Conservation (phyloP, 208 protist species). For the Leptomonas pyrrhocoris region DNA sequence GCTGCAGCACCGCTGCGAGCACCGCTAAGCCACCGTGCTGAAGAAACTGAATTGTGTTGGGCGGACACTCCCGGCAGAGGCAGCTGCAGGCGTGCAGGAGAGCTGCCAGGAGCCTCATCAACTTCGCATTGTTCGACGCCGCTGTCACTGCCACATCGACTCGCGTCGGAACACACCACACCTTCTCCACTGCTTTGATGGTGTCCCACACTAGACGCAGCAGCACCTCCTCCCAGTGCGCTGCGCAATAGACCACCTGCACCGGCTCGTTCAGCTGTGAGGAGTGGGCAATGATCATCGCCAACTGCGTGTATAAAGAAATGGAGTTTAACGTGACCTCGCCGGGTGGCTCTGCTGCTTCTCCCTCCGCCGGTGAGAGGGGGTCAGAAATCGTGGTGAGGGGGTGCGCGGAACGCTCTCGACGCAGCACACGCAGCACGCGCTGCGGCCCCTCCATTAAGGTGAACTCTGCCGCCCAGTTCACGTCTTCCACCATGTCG, state of each 20-base stretch:
- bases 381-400: background rate
- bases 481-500: constrained; percentile 90
- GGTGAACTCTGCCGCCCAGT: constrained; percentile 84
- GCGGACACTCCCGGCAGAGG: constrained; percentile 59
- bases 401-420: constrained; percentile 5
- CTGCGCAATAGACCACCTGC: constrained; percentile 51
- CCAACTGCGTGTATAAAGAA: constrained; percentile 11
- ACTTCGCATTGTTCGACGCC: background rate
- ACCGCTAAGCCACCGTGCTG: constrained; percentile 41
- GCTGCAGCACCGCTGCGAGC: constrained; percentile 19
- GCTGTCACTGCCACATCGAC: background rate
- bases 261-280: constrained; percentile 70
- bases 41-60: constrained; percentile 52
- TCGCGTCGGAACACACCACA: background rate
- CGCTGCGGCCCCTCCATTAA: constrained; percentile 71
- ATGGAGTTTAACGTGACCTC: background rate
- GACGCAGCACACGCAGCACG: constrained; percentile 41
- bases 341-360: background rate
- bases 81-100: constrained; percentile 73
- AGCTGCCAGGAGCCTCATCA: constrained; percentile 36
- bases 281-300: constrained; percentile 42
- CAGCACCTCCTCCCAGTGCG: constrained; percentile 38
- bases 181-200: background rate
- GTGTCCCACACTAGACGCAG: constrained; percentile 27
- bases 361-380: background rate